Evolutionary conservation across 768 basidiomycete genomes (phyloP), one percentile per base, ranked within the genome.

Genomic region (Baorangia bicolor): DNA sequence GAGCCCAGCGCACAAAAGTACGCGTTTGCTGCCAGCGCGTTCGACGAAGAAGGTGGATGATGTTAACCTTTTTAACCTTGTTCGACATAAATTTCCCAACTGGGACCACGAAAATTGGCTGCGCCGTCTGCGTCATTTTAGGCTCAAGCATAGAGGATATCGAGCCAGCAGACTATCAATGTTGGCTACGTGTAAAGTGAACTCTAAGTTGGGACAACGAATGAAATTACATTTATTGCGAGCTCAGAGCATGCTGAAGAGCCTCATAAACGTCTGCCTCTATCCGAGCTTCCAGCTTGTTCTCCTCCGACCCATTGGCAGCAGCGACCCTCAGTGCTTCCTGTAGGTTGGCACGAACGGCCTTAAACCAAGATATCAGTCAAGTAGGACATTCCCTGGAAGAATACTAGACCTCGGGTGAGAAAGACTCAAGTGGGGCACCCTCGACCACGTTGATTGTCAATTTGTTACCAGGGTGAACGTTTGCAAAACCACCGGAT

Each of bases 381-480:
- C 30, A 56, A 21, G 18, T 21, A 18, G 28, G 25, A 34, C 41
- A 30, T 21, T 50, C 57, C 18, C n/a, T 53, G 27, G 42, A 34
- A 21, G 20, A 35, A 50, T 25, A 37, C 69, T 81, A 53, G 61
- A 96, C 96, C 82, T 98, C 97, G 21, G 81, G 64, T 1, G 95
- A 96, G 78, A 98, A 96, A 38, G 86, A 79, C 53, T 95, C 94
- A 37, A 98, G 77, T 21, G 93, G 87, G 54, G 94, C 95, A 57
- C 91, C 97, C 79, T 99, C 97, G 43, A 99, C 87, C 55, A 89
- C 94, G 76, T 98, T 99, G 71, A 99, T 90, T 38, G 97, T 98
- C 57, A 98, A 78, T 62, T 84, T 87, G 82, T 98, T 99, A 77
- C 95, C 94, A 34, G 94, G 93, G 75, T 99, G 97, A 38, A 99